Evolutionary conservation across 2,329 filamentous ascomycete genomes (phyloP).

Genomic region (Penicillium sp.): DNA sequence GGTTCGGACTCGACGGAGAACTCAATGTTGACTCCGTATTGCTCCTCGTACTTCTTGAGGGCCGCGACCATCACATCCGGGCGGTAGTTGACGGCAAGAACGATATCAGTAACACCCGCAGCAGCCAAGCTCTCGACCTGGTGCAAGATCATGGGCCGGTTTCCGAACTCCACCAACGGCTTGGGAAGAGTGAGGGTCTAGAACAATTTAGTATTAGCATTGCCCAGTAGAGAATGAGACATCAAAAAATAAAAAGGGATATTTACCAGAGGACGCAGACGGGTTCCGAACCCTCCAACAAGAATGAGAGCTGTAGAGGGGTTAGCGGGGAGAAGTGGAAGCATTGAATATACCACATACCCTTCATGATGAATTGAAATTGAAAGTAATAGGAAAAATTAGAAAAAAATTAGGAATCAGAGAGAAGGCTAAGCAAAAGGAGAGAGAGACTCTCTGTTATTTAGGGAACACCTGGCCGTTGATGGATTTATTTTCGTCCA

Average conservation of each 20-base stretch:
- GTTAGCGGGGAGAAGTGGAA: conserved; percentile 10
- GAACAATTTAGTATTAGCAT: conserved; percentile 17
- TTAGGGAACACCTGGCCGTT: conserved; percentile 34
- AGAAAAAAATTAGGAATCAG: conserved; percentile 4
- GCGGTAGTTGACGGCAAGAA: conserved; percentile 97
- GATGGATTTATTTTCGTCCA: conserved; percentile 30
- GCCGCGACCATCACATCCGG: conserved; percentile 97
- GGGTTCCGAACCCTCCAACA: conserved; percentile 97
- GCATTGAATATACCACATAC: conserved; percentile 31
- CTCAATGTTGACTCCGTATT: conserved; percentile 92
- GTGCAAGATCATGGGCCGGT: conserved; percentile 99
- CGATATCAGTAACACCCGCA: conserved; percentile 94
- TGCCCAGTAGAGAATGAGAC: not conserved
- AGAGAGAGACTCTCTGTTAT: conserved; percentile 18
- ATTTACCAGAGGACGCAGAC: conserved; percentile 89
- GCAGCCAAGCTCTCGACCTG: conserved; percentile 93
- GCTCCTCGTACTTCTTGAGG: conserved; percentile 88
- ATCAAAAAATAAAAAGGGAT: not conserved
- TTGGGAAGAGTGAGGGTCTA: conserved; percentile 96
- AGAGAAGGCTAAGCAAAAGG: conserved; percentile 17
- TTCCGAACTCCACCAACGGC: conserved; percentile 95
- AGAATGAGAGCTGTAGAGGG: conserved; percentile 80
- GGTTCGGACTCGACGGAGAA: conserved; percentile 97
- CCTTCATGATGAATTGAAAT: conserved; percentile 43
- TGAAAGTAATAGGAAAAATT: conserved; percentile 4